Percentiles rank a stretch among this genome's conserved stretches.
These are phyloP conservation scores for Rubus parviflorus DNA, from an alignment of 306 rosid genomes.

Conservation along the genomic window DNA sequence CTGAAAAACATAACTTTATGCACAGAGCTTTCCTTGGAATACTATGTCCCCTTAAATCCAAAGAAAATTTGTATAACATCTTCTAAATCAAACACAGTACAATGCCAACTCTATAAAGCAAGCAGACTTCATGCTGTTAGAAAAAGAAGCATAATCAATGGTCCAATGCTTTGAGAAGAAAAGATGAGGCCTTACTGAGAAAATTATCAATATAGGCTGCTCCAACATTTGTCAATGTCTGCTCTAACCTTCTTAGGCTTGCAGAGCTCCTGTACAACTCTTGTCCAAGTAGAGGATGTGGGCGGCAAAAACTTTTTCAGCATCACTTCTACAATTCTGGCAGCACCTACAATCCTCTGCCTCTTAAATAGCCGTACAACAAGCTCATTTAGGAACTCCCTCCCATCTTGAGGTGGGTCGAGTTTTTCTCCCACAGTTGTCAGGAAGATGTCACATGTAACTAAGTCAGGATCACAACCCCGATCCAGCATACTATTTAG, in stretches of 20 bases:
- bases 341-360: constrained; percentile 59
- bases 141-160: not conserved
- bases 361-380: constrained; percentile 63
- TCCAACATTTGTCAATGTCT: constrained; percentile 62
- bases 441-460: constrained; percentile 75
- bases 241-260: constrained; percentile 48
- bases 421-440: constrained; percentile 62
- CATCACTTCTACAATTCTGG: constrained; percentile 67
- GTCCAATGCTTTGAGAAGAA: constrained; percentile 14
- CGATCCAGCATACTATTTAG: constrained; percentile 69
- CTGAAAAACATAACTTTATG: not conserved
- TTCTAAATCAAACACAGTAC: not conserved
- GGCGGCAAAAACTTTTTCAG: constrained; percentile 61
- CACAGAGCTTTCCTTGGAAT: not conserved
- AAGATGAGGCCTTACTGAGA: constrained; percentile 24
- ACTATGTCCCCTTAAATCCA: not conserved
- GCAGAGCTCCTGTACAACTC: constrained; percentile 60
- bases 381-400: constrained; percentile 83
- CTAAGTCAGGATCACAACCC: constrained; percentile 79
- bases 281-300: constrained; percentile 76
- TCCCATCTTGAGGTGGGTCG: constrained; percentile 80
- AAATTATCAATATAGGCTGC: constrained; percentile 48
- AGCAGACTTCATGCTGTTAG: not conserved
- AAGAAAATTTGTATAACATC: not conserved
- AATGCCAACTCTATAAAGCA: not conserved